Base-by-base conservation (phyloP, 164 flowering plant genomes). In the Vitis rotundifolia region DNA sequence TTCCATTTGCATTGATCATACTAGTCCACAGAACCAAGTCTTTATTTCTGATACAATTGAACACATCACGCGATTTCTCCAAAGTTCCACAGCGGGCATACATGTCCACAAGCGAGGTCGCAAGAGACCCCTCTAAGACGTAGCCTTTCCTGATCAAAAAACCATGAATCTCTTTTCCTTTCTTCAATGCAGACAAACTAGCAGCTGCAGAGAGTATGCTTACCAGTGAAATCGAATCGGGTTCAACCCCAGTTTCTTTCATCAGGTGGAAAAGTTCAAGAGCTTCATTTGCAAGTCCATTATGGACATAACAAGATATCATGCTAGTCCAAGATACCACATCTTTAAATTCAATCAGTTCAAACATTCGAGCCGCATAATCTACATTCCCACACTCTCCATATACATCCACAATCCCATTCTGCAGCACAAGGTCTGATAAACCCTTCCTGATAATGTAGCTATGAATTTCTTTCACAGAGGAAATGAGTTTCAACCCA, bases 241-340 rank as follows among this genome's bases (percentile, higher is more conserved):
- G 84, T 66, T 85, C 82, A 29, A 86, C 55, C 10, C 84, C 81
- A 8, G 82, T 26, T 67, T 82, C 71, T 65, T 64, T 77, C 93
- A 89, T 86, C 7, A 53, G 48, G 50, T 26, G 11, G 67, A 87
- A 88, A 58, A 84, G 73, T 13, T 76, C 75, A 63, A 92, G 83
- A 57, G 92, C 97, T 67, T 91, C 90, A 71, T 82, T 81, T 47
- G 90, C 81, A n/a, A 83, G 77, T 14, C 89, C 90, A 69, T 80
- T 86, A 13, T 76, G 77, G 31, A 76, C 78, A 71, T 75, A 86
- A 74, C 87, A 75, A 56, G 88, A 80, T 15, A 90, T 87, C 84
- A 92, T 79, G 79, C 88, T 88, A 18, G 97, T 94, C 92, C 97
- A 94, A 60, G 97, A 86, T 14, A 94, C 89, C 9, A 92, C 72